Evolutionary conservation across 306 rosid genomes (phyloP), one percentile per base, ranked within the genome.

Genomic region (Pyrus pyrifolia): DNA sequence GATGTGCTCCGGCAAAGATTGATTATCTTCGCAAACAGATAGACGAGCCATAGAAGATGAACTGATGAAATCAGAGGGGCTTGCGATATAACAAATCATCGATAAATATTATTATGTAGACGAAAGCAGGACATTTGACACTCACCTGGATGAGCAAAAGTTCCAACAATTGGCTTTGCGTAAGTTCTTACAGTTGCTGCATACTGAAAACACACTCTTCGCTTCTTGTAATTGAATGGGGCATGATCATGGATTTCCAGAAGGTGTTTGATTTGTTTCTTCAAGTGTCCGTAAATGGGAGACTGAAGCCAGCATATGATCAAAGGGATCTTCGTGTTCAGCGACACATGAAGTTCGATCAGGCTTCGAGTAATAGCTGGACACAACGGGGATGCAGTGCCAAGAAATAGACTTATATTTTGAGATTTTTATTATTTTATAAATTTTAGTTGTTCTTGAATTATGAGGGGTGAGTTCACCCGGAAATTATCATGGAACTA

Each of bases 301-400:
- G 82, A 1, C 33, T 89, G 82, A 79, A 72, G 75, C 82, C 65
- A 15, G 14, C 80, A 88, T 61, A 89, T 91, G 92, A 81, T 91
- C 1, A 86, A 87, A 84, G 87, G 88, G 82, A 74, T 87, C 21
- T 76, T 91, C 27, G 91, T 88, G 14, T 91, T 89, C 72, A 91
- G 91, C 66, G 91, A 88, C 71, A 88, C 71, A 91, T 89, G 94
- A 91, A 91, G 79, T 91, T 91, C 42, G 89, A 89, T 77, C 0
- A 72, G 33, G 92, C 92, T 0, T 87, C 92, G 0, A 0, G 0
- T 0, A 78, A 79, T 17, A 3, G 55, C 46, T 91, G 58, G 81
- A 84, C 68, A 87, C 83, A 89, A 83, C 49, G 87, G 82, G 17
- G 27, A 64, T 58, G 80, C 67, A 2, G 88, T 91, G 75, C 97